phyloP scores from a whole-genome alignment of 2,329 filamentous ascomycete genomes.

The Cylindrodendrum hubeiense region DNA sequence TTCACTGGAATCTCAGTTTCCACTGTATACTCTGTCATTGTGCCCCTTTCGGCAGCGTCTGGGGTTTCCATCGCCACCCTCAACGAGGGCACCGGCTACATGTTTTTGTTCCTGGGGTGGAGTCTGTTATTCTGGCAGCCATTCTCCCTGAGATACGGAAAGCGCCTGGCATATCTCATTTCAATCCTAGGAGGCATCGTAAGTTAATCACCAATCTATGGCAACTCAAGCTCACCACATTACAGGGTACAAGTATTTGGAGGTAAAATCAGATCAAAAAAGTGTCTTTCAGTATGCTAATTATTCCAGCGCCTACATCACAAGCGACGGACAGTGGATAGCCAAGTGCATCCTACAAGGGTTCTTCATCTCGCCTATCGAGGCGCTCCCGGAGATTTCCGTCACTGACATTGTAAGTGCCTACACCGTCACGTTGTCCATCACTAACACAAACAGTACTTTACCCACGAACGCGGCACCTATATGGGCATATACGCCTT shows the following conservation, averaged over 20 bases:
- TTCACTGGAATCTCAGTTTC: conserved; percentile 56
- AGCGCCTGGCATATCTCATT: conserved; percentile 53
- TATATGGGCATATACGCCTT: conserved; percentile 59
- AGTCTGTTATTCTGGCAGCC: conserved; percentile 62
- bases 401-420: conserved; percentile 54
- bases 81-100: conserved; percentile 55
- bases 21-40: conserved; percentile 54
- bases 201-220: background rate
- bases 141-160: conserved; percentile 59
- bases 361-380: conserved; percentile 59
- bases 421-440: fast-evolving
- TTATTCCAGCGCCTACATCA: conserved; percentile 49
- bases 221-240: background rate
- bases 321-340: conserved; percentile 57
- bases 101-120: conserved; percentile 61
- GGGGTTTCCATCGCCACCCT: conserved; percentile 50
- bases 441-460: conserved; percentile 37
- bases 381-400: conserved; percentile 59
- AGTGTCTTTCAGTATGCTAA: background rate
- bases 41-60: conserved; percentile 49
- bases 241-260: conserved; percentile 40
- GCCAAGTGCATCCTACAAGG: conserved; percentile 58
- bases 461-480: conserved; percentile 57
- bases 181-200: conserved; percentile 50
- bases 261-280: conserved; percentile 25